A percentile compares a stretch with the other conserved stretches of the same genome.
phyloP scores from a whole-genome alignment of 352 stramenopile species.

The Pythium scleroteichum region DNA sequence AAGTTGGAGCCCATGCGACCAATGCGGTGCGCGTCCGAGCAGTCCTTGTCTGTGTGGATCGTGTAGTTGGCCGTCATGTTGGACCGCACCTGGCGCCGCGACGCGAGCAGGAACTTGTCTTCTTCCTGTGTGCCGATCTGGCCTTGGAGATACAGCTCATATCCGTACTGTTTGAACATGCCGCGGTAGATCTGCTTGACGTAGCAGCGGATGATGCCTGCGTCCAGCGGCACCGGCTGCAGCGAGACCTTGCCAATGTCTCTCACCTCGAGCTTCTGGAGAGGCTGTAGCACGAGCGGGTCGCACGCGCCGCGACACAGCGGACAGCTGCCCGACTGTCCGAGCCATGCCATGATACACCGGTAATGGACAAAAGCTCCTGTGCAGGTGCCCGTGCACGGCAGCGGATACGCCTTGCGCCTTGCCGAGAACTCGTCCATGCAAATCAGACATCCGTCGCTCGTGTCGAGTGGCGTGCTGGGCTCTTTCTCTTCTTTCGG shows the following conservation, averaged over 20 bases:
- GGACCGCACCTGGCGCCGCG: constrained; percentile 79
- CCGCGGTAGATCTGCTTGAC: constrained; percentile 87
- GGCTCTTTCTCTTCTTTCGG: constrained; percentile 31
- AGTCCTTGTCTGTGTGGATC: constrained; percentile 84
- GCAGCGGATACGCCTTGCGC: constrained; percentile 83
- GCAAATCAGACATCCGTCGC: constrained; percentile 77
- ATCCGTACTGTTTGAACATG: constrained; percentile 88
- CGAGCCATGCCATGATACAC: constrained; percentile 89
- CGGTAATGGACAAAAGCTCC: constrained; percentile 84
- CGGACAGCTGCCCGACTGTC: constrained; percentile 80
- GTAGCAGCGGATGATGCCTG: constrained; percentile 86
- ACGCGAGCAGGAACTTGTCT: constrained; percentile 76
- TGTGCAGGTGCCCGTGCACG: constrained; percentile 75
- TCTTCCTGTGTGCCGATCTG: constrained; percentile 84
- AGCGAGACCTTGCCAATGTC: constrained; percentile 79
- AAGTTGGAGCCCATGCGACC: constrained; percentile 90
- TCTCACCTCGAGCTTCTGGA: constrained; percentile 80
- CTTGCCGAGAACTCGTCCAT: constrained; percentile 89
- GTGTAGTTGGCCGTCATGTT: constrained; percentile 90
- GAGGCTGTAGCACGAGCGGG: constrained; percentile 76
- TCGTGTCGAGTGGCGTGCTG: constrained; percentile 27
- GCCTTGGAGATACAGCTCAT: constrained; percentile 82
- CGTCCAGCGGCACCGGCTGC: constrained; percentile 78
- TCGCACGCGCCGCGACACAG: constrained; percentile 81
- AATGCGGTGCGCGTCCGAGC: constrained; percentile 67